Base-by-base conservation (phyloP, 2,329 filamentous ascomycete species). In the Hymenoscyphus scutula region DNA sequence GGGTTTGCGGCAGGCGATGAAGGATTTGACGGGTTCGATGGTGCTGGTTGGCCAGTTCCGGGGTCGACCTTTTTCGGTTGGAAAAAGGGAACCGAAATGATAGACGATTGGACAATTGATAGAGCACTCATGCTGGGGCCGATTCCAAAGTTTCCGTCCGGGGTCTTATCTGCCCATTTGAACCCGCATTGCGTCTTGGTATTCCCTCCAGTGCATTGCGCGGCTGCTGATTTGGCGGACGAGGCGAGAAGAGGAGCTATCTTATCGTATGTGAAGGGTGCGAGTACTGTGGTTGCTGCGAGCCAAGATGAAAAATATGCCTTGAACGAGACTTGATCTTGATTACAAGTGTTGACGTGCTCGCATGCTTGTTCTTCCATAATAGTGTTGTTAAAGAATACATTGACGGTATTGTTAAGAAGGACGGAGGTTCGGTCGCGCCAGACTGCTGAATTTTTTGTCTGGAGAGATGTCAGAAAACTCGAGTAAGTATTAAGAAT, bases 71-170 rank as follows among this genome's bases (percentile, higher is more conserved):
- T 51, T 13, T 25, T 51, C 5, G 34, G 34, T 17, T 23, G 45
- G 45, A 51, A 51, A 51, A 51, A 51, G 19, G 65, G 71, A 57
- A 88, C 81, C n/a, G 82, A 82, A 74, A 82, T 74, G 73, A 87
- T 78, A 64, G 83, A 85, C 32, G 81, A 80, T 45, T 90, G 80
- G 8, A 89, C 81, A 10, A 88, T 80, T 67, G 89, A 85, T 73
- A 90, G 77, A 2, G 84, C 86, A 1, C 84, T 81, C 88, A 91
- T 90, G 74, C 90, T 87, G 73, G 90, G 86, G 5, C 88, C 88
- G 1, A 90, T 81, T 8, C 87, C 88, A 3, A 79, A 82, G 1
- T 78, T 79, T 27, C 84, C 83, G 71, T 89, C 86, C 8, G 74
- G 74, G 0, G 74, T 77, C n/a, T 74, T 77, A 59, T 81, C 78